Evolutionary conservation across 306 rosid species (phyloP), one percentile per base, ranked within the genome.

Genomic region (Quillaja saponaria): DNA sequence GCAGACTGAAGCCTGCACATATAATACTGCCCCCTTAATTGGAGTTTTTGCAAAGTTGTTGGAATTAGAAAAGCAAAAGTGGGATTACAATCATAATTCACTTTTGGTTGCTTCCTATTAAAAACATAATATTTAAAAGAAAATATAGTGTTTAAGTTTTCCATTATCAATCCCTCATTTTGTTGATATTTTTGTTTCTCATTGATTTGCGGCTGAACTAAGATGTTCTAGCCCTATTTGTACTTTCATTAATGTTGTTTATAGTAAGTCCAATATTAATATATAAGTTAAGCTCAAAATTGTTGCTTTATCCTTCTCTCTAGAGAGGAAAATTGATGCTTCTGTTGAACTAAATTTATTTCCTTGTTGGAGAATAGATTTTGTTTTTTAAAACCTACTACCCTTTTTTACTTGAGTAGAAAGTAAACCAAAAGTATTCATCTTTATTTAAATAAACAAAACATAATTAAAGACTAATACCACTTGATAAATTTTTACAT

Each of bases 1-100:
- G 97, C 99, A 94, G 55, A 94, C 99, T 3, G 99, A 94, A 77
- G 99, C 99, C 8, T 94, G 99, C 66, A 94, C 99, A 4, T 94
- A 94, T 14, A 94, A 94, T 35, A 90, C 95, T 66, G 95, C 99
- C 4, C 97, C 99, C 7, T 81, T 94, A 50, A 87, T 94, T 20
- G 95, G 84, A 31, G 79, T 90, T 76, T 94, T 94, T 71, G 96
- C 97, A 0, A 92, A 85, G 68, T 69, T 89, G 16, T 66, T 77
- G 54, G 77, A 86, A 13, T 33, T 63, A 34, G 76, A 74, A 74
- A 78, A 67, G 64, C 73, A 71, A 31, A 75, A 76, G 25, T 28
- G 64, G 73, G 76, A 54, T 34, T 49, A 54, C 19, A 72, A 63
- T 45, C 76, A 66, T 46, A 53, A 59, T 61, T 67, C 79, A 71